Evolutionary conservation across 2,329 filamentous ascomycete species (phyloP), one percentile per base, ranked within the genome.

Genomic region (Cladosporium phlei): DNA sequence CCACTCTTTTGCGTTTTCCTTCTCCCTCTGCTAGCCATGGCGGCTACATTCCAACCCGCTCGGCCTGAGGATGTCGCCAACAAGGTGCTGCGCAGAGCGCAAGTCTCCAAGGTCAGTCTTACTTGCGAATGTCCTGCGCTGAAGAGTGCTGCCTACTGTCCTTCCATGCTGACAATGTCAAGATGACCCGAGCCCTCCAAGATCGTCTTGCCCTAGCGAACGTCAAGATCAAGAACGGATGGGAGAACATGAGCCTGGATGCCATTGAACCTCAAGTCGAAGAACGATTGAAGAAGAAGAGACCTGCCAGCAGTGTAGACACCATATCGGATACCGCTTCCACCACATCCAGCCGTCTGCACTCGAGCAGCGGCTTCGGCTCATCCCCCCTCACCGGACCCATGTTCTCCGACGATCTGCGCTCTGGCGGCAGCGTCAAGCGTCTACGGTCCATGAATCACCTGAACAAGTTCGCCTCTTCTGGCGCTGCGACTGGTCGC

Each of bases 161-260:
- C n/a, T n/a, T 29, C 17, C 28, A 11, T 6, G 28, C 40, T 62
- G 50, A 65, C 52, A 37, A 14, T 27, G 45, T 51, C 22, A 64
- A 97, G 93, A 95, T 98, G 74, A 93, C 90, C 59, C 79, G 91
- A 65, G 86, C 86, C 62, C 76, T 98, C 46, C 89, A 97, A 71
- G 89, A 95, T 73, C 88, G 91, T 54, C 82, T 98, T 50, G 91
- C 93, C 49, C 81, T 97, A 54, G 93, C 93, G 65, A 93, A 94
- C 69, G 93, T 96, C 78, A 97, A 97, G 73, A 89, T 93, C 57
- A 89, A 94, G 70, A 86, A 95, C 72, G 90, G 90, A 65, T 94
- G 89, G 83, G 86, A 96, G 69, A 87, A 93, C 67, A 78, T 95
- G 65, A 87, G 85, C 53, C 80, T 94, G 61, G 87, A 89, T 65